Percentiles rank a stretch among this genome's conserved stretches.
These are phyloP conservation scores for Fusarium proliferatum DNA, from an alignment of 2,329 filamentous ascomycete genomes.

Conservation along the genomic window DNA sequence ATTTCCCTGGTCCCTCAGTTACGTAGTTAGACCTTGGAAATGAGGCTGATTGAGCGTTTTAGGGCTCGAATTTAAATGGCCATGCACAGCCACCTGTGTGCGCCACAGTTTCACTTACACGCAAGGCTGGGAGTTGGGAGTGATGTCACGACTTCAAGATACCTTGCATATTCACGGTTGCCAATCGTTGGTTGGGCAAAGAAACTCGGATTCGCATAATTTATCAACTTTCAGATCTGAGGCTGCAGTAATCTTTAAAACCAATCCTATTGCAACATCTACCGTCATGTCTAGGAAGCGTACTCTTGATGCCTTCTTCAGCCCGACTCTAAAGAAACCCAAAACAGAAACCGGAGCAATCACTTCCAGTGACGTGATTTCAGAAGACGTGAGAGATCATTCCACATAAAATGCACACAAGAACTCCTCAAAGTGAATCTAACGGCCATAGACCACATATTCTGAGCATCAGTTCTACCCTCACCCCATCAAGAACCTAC, in stretches of 20 bases:
- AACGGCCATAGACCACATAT: constrained; percentile 37
- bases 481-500: constrained; percentile 60
- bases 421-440: background rate
- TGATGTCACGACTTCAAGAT: constrained; percentile 39
- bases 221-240: no score
- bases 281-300: constrained; percentile 52
- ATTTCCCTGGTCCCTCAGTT: background rate
- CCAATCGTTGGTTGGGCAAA: background rate
- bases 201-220: background rate
- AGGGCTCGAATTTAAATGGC: constrained; percentile 30
- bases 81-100: constrained; percentile 33
- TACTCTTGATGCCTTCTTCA: constrained; percentile 77
- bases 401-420: background rate
- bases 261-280: background rate
- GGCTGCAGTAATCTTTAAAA: background rate
- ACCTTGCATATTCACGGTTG: background rate
- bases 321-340: constrained; percentile 41
- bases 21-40: background rate
- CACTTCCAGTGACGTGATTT: constrained; percentile 1
- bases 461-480: constrained; percentile 62
- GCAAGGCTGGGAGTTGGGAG: constrained; percentile 27
- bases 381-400: constrained; percentile 7
- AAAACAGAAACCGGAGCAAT: constrained; percentile 16
- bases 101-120: constrained; percentile 40
- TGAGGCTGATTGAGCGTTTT: constrained; percentile 48